Percentiles rank a stretch among this genome's conserved stretches.
Conservation (phyloP, 2,329 filamentous ascomycete genomes). For the Dactylellina haptotyla region DNA sequence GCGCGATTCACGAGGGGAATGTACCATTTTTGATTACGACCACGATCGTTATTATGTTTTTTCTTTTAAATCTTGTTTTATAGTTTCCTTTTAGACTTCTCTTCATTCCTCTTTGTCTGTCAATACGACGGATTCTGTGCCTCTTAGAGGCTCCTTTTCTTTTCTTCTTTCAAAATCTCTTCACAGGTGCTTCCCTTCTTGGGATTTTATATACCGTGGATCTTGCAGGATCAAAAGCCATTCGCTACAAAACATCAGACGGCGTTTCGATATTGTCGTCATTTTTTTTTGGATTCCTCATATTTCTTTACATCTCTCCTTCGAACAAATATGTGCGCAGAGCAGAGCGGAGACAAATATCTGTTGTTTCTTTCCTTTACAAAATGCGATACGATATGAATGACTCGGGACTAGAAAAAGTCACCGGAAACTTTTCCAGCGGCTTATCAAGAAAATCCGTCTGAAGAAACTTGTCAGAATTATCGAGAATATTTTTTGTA, state of each 20-base stretch:
- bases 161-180: constrained; percentile 1
- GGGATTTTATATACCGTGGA: constrained; percentile 14
- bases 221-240: constrained; percentile 37
- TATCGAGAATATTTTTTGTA: too few relatives aligned
- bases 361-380: constrained; percentile 4
- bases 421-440: too few relatives aligned
- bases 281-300: neutral
- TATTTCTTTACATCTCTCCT: constrained; percentile 4
- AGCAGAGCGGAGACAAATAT: constrained; percentile 5
- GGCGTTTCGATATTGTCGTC: constrained; percentile 14
- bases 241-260: constrained; percentile 31
- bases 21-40: constrained; percentile 19
- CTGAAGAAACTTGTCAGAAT: neutral
- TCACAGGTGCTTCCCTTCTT: constrained; percentile 5
- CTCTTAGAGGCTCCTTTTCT: constrained; percentile 1
- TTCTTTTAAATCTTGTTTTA: constrained; percentile 12
- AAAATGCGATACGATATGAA: constrained; percentile 24
- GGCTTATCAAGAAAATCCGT: neutral
- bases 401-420: neutral
- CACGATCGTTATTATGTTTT: constrained; percentile 45
- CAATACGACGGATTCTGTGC: constrained; percentile 20
- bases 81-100: constrained; percentile 42
- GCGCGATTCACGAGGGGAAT: constrained; percentile 30
- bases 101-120: constrained; percentile 23
- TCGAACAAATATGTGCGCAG: neutral